These are phyloP conservation scores for Pluteus cervinus DNA, from an alignment of 768 basidiomycete species.

Conservation along the genomic window DNA sequence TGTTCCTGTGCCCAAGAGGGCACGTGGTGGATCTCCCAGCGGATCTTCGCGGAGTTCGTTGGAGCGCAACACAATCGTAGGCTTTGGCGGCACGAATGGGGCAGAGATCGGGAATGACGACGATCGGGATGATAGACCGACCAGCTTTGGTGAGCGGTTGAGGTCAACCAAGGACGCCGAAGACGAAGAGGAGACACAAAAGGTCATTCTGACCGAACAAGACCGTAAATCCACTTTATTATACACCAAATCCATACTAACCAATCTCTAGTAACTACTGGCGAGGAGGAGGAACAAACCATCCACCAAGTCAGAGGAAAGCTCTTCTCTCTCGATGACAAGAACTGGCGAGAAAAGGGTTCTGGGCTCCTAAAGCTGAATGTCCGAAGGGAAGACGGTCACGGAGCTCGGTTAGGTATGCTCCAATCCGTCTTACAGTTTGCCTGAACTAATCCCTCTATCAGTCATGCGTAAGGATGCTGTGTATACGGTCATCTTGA, in stretches of 20 bases:
- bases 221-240: conserved; percentile 41
- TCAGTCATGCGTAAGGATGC: conserved; percentile 86
- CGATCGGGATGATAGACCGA: conserved; percentile 19
- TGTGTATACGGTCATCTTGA: conserved; percentile 67
- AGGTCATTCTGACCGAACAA: conserved; percentile 56
- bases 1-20: conserved; percentile 47
- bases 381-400: conserved; percentile 55
- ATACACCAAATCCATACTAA: conserved; percentile 6
- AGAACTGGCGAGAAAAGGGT: conserved; percentile 76
- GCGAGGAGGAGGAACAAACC: conserved; percentile 79
- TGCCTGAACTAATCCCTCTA: conserved; percentile 9
- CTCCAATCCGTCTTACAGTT: too few species aligned
- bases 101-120: not conserved
- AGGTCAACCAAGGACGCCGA: conserved; percentile 58
- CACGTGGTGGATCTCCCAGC: conserved; percentile 44
- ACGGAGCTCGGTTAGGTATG: conserved; percentile 64
- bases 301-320: conserved; percentile 75
- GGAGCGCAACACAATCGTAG: conserved; percentile 25
- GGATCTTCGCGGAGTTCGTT: conserved; percentile 38
- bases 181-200: conserved; percentile 46
- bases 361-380: conserved; percentile 69
- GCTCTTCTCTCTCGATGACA: conserved; percentile 56
- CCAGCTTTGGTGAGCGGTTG: conserved; percentile 59
- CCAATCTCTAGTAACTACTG: conserved; percentile 50
- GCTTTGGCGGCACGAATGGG: not conserved